These are phyloP conservation scores for Hanseniaspora meyeri DNA, from an alignment of 805 yeast species.

Conservation along the genomic window DNA sequence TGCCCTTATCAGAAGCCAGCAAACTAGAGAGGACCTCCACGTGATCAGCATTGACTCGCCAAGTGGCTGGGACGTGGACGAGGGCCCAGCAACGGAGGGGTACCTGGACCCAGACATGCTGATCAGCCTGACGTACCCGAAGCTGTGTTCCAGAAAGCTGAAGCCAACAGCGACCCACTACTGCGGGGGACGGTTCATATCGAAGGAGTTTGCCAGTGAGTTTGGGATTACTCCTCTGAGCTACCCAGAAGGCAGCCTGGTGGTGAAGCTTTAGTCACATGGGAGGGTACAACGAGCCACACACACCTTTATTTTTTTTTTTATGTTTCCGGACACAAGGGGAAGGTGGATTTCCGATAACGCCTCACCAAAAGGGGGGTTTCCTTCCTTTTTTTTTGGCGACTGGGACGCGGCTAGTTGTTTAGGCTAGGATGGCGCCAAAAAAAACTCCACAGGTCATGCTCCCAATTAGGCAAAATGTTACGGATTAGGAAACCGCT, in stretches of 20 bases:
- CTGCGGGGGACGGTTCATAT: constrained; percentile 83
- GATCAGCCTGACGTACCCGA: constrained; percentile 86
- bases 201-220: constrained; percentile 50
- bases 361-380: too few species aligned
- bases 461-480: background rate
- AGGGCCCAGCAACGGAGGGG: constrained; percentile 45
- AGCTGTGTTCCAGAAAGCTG: constrained; percentile 60
- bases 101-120: constrained; percentile 51
- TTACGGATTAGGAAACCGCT: background rate
- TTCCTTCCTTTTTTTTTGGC: too few species aligned
- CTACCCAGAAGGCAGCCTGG: constrained; percentile 48
- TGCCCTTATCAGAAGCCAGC: background rate
- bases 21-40: background rate
- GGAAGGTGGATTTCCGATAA: too few species aligned
- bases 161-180: constrained; percentile 43
- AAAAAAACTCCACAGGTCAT: too few species aligned
- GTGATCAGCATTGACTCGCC: constrained; percentile 60
- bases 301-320: background rate
- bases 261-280: constrained; percentile 28
- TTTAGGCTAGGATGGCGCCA: too few species aligned
- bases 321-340: too few species aligned
- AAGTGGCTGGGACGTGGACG: constrained; percentile 93
- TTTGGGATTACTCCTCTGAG: constrained; percentile 58
- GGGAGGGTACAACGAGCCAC: too few species aligned
- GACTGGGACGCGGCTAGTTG: background rate